Base-by-base conservation (phyloP, 2,329 filamentous ascomycete genomes). In the Cercospora brassicicola region DNA sequence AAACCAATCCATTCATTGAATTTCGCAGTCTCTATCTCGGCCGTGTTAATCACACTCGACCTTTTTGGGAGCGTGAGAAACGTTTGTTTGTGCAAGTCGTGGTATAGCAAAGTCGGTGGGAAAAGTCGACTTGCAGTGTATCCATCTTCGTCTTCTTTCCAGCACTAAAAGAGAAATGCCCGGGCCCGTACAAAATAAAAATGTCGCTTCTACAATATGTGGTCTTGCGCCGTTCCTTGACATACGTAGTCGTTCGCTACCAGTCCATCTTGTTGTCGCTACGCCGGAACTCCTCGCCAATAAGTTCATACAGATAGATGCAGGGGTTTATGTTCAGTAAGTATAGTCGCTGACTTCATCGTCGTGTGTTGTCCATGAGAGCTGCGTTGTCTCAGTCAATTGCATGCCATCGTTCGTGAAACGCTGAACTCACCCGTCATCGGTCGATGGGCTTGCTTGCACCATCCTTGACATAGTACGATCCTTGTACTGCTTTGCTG, bases 401-500 rank as follows among this genome's bases (percentile, higher is more conserved):
- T 23, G 48, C 48, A 13, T 11, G 10, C 10, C 20, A 20, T 48
- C 42, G n/a, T 18, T 48, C n/a, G 42, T 48, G 10, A 10, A 13
- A 20, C 5, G 45, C 18, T 23, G 45, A 51, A 51, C 39, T 48
- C n/a, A 48, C 57, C 26, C 36, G 18, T 65, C 57, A 65, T 57
- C 57, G 53, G 15, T 67, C 67, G 28, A 71, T 65, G 26, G 53
- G 11, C 66, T 67, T 63, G 56, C 53, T 67, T 57, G 42, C 74
- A 62, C 80, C 81, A 20, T 80, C 73, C 63, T 77, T 76, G 30
- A 78, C 77, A 77, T 81, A 84, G 53, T 84, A 82, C 57, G 81
- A 81, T 42, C 83, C 83, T 65, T 83, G 81, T 2, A 84, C 83
- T 15, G 82, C 82, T 56, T 79, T 77, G 69, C 80, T 82, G 71